These are phyloP conservation scores for Hypoxylon trugodes DNA, from an alignment of 495 filamentous ascomycete species.

Conservation along the genomic window DNA sequence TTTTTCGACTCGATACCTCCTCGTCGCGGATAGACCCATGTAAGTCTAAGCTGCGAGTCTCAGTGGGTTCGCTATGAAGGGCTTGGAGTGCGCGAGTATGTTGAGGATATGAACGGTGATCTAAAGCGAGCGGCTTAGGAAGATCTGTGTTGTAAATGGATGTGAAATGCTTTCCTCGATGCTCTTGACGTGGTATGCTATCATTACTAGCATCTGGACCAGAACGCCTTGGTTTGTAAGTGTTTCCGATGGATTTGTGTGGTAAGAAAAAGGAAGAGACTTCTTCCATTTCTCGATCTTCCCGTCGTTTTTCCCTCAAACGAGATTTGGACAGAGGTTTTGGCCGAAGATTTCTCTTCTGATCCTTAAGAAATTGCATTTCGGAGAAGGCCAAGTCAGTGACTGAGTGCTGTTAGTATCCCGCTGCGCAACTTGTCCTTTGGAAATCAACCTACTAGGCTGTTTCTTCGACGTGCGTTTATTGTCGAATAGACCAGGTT, in stretches of 20 bases:
- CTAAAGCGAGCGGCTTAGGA: not conserved
- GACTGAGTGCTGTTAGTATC: constrained; percentile 52
- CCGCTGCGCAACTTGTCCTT: not conserved
- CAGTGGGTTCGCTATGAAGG: not conserved
- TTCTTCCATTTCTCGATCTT: constrained; percentile 50
- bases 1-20: constrained; percentile 24
- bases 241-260: constrained; percentile 6
- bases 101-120: not conserved
- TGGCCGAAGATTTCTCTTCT: constrained; percentile 21
- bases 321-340: constrained; percentile 33
- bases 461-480: constrained; percentile 68
- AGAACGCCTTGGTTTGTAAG: not conserved
- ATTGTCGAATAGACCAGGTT: constrained; percentile 74
- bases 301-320: constrained; percentile 33
- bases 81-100: not conserved
- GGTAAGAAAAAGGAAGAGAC: constrained; percentile 53
- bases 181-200: not conserved
- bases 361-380: constrained; percentile 65
- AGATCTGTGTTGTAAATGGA: not conserved
- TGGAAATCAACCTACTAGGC: constrained; percentile 57
- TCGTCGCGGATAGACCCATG: not conserved
- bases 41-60: not conserved
- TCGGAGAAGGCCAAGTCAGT: constrained; percentile 74
- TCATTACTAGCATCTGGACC: not conserved
- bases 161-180: not conserved